A percentile compares a stretch with the other conserved stretches of the same genome.
phyloP scores from a whole-genome alignment of 352 stramenopile genomes.

The Phytophthora citrophthora region DNA sequence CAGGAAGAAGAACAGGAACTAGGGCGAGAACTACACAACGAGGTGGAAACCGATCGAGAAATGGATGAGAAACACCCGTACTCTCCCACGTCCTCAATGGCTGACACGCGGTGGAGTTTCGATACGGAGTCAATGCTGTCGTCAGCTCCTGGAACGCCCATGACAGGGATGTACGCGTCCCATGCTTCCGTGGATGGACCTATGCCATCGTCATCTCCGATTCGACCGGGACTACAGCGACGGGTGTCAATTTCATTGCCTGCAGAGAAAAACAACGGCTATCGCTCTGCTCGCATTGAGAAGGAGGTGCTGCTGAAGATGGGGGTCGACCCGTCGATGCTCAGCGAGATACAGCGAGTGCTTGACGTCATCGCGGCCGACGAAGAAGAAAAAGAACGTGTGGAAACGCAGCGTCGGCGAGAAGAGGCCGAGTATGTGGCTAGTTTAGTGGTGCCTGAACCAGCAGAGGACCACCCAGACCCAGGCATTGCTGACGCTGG shows the following conservation, averaged over 20 bases:
- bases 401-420: slow-evolving; percentile 31
- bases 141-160: slow-evolving; percentile 38
- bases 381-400: slow-evolving; percentile 53
- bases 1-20: slow-evolving; percentile 28
- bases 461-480: slow-evolving; percentile 19
- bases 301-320: slow-evolving; percentile 79
- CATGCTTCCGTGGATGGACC: slow-evolving; percentile 14
- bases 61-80: slow-evolving; percentile 35
- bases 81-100: slow-evolving; percentile 50
- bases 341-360: slow-evolving; percentile 75
- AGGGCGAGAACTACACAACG: slow-evolving; percentile 1
- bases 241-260: slow-evolving; percentile 20
- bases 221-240: not conserved
- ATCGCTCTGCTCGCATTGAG: slow-evolving; percentile 72
- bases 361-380: slow-evolving; percentile 60
- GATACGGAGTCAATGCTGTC: slow-evolving; percentile 64
- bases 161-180: slow-evolving; percentile 26
- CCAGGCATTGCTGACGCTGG: slow-evolving; percentile 10
- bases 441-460: slow-evolving; percentile 39
- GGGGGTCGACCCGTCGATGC: slow-evolving; percentile 72
- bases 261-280: slow-evolving; percentile 39
- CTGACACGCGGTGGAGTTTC: slow-evolving; percentile 56
- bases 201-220: slow-evolving; percentile 17
- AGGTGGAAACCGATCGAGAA: slow-evolving; percentile 12
- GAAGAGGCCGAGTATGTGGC: slow-evolving; percentile 46